Percentiles rank a stretch among this genome's conserved stretches.
phyloP scores from a whole-genome alignment of 1,139 yeast genomes.

The Saccharomyces pastorianus region DNA sequence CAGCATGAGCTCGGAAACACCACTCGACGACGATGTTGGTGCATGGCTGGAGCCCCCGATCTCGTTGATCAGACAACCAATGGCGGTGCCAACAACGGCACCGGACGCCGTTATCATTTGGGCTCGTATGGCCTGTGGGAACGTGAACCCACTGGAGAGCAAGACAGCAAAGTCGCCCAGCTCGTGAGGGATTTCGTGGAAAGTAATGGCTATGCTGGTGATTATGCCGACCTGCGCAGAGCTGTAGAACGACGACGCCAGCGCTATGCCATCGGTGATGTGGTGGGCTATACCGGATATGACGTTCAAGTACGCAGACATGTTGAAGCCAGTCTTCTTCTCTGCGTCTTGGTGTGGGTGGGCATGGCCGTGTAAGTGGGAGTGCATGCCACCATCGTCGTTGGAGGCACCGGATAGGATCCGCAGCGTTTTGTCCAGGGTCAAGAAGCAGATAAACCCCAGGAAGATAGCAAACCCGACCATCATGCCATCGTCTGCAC shows the following conservation, averaged over 20 bases:
- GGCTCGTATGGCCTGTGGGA: constrained; percentile 52
- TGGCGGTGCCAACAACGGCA: constrained; percentile 52
- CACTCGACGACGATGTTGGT: neutral
- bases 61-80: constrained; percentile 44
- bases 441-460: constrained; percentile 49
- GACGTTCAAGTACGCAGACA: constrained; percentile 53
- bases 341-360: constrained; percentile 8
- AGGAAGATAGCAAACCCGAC: constrained; percentile 44
- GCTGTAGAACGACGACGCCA: constrained; percentile 56
- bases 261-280: constrained; percentile 62
- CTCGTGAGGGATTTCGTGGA: constrained; percentile 71
- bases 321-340: constrained; percentile 22
- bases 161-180: constrained; percentile 65
- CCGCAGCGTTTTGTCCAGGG: constrained; percentile 49
- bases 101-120: constrained; percentile 58
- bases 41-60: constrained; percentile 6
- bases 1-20: constrained; percentile 42
- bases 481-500: constrained; percentile 1
- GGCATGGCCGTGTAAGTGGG: constrained; percentile 37
- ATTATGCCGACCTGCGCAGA: constrained; percentile 51
- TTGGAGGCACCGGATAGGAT: constrained; percentile 36
- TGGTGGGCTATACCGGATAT: constrained; percentile 63
- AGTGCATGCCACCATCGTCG: constrained; percentile 26
- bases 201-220: constrained; percentile 55
- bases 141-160: constrained; percentile 56